phyloP scores from a whole-genome alignment of 2,329 filamentous ascomycete genomes.

The Trichophyton schoenleinii region DNA sequence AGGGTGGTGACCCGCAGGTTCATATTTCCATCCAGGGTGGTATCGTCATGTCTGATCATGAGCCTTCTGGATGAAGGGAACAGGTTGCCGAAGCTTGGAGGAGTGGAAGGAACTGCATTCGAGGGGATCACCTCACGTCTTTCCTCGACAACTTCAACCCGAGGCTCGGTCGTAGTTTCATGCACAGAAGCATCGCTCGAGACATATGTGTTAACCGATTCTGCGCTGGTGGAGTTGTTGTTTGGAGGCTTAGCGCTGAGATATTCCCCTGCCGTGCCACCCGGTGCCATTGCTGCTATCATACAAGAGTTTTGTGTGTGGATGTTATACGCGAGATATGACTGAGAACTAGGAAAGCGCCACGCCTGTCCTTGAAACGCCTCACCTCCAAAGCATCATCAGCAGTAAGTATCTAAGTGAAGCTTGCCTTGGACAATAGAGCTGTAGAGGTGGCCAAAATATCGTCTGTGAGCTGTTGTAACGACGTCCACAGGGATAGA shows the following conservation, averaged over 20 bases:
- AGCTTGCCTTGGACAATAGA: neutral
- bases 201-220: conserved; percentile 67
- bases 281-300: neutral
- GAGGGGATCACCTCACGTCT: conserved; percentile 49
- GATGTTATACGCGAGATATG: neutral
- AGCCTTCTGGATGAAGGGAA: conserved; percentile 78
- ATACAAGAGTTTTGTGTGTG: neutral
- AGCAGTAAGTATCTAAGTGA: neutral
- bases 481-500: neutral
- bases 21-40: conserved; percentile 87
- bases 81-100: conserved; percentile 67
- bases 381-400: neutral
- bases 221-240: conserved; percentile 14
- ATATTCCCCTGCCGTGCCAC: neutral
- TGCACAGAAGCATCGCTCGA: conserved; percentile 56
- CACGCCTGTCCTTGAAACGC: neutral
- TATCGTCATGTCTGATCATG: conserved; percentile 78
- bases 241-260: neutral
- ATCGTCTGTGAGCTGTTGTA: neutral
- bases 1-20: conserved; percentile 81
- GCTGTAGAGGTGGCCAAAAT: neutral
- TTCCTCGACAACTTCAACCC: conserved; percentile 38
- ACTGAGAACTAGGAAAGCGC: neutral
- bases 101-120: conserved; percentile 62
- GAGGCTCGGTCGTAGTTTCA: conserved; percentile 33